Base-by-base conservation (phyloP, 2,329 filamentous ascomycete species). In the Neurospora sp. region DNA sequence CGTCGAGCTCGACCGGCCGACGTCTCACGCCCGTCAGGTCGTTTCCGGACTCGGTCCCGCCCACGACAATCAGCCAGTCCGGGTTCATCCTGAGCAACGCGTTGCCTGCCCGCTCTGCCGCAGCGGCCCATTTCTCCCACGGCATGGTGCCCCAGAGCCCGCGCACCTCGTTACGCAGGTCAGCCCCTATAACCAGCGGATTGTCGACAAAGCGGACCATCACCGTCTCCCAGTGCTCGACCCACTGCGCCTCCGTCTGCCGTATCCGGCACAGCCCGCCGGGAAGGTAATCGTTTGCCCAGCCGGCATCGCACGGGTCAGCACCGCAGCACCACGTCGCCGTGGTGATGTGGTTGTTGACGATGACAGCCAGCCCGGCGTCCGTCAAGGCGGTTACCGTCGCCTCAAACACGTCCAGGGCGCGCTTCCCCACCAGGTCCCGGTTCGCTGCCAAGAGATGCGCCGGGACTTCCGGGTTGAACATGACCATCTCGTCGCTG, bases 331-430 rank as follows among this genome's bases (percentile, higher is more conserved):
- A 91, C 89, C 89, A 91, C 6, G 85, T 86, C 10, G 89, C 87
- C 66, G 84, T 84, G 1, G 89, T 91, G 77, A 91, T 91, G 78
- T 91, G 89, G 78, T 91, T 87, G 81, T 91, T 91, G 72, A 90
- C 79, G 67, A 91, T 87, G 69, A 91, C 88, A 28, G 87, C 86
- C 68, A 91, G 78, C 28, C 88, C 88, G 11, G 83, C 86, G 37
- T 86, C 84, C 8, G 89, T 91, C 74, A 91, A 80, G 11, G 87
- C 82, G 66, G 82, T 80, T 37, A 89, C 84, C 46, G 86, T 85
- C 4, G 88, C 87, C 71, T 84, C 83, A 73, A 87, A 87, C 4
- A 91, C 80, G 73, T 91, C 88, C 72, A 91, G 77, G 6, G 89
- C 89, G 65, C 81, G 81, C 67, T 80, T 76, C 1, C 86, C 86